Percentiles rank a stretch among this genome's conserved stretches.
Conservation (phyloP, 2,329 filamentous ascomycete genomes). For the Hansfordia pulvinata region DNA sequence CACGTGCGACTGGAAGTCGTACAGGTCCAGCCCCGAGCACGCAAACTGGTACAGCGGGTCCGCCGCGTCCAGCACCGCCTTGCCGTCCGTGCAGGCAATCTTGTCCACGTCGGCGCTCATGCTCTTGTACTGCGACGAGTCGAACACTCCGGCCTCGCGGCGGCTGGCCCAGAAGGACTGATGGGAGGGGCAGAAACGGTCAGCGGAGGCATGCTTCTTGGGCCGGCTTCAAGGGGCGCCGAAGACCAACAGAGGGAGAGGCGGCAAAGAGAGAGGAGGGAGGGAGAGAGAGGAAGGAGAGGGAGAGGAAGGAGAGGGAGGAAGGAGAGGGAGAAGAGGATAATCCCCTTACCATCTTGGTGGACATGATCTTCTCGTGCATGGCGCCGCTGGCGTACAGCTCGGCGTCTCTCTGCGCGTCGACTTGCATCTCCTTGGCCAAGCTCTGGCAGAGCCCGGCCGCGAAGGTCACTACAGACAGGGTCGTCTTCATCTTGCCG, state of each 20-base stretch:
- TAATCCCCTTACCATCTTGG: slow-evolving; percentile 13
- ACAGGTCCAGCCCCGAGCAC: slow-evolving; percentile 18
- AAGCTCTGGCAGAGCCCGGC: too few species aligned
- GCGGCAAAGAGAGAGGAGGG: too few species aligned
- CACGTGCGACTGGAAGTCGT: slow-evolving; percentile 21
- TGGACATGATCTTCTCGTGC: slow-evolving; percentile 17
- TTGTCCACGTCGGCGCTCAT: slow-evolving; percentile 9
- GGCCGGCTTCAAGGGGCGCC: too few species aligned
- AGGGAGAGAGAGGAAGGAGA: too few species aligned
- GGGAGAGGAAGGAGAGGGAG: too few species aligned
- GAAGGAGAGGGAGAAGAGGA: background rate
- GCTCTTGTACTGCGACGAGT: slow-evolving; percentile 14
- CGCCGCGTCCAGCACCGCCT: slow-evolving; percentile 11
- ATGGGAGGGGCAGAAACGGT: too few species aligned
- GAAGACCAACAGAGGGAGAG: too few species aligned
- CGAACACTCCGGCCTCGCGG: slow-evolving; percentile 13
- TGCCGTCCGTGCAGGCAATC: slow-evolving; percentile 12
- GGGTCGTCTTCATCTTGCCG: too few species aligned
- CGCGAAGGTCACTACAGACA: too few species aligned
- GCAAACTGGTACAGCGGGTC: slow-evolving; percentile 16
- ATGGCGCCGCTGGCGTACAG: slow-evolving; percentile 17
- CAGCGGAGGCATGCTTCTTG: too few species aligned
- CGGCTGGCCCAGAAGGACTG: slow-evolving; percentile 16
- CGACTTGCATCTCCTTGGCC: slow-evolving; percentile 17
- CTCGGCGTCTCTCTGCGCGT: slow-evolving; percentile 13